phyloP scores from a whole-genome alignment of 163 green algal genomes.

The Prototheca cutis region DNA sequence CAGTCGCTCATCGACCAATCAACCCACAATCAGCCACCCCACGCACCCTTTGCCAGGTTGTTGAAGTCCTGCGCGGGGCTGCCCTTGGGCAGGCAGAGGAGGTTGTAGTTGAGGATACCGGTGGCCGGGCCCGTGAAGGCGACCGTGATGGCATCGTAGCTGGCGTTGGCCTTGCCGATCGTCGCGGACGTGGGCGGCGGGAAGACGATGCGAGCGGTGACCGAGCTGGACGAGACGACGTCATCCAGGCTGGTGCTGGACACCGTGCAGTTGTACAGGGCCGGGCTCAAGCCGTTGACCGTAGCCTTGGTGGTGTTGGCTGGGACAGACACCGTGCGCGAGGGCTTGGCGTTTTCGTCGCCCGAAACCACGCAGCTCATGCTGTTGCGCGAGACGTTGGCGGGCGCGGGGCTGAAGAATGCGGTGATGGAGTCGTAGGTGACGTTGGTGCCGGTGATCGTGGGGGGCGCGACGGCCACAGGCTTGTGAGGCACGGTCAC shows the following conservation, averaged over 20 bases:
- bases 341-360: neutral
- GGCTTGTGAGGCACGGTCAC: neutral
- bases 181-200: neutral
- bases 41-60: neutral
- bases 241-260: neutral
- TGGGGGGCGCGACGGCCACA: neutral
- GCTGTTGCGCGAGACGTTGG: neutral
- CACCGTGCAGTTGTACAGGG: slow-evolving; percentile 11
- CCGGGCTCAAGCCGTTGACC: slow-evolving; percentile 8
- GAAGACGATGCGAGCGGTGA: neutral
- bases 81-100: slow-evolving; percentile 1
- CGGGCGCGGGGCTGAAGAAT: neutral
- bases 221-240: no score
- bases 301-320: slow-evolving; percentile 2
- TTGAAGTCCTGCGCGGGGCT: neutral
- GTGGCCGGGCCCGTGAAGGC: neutral
- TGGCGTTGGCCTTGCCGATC: neutral
- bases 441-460: neutral
- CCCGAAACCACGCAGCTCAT: neutral
- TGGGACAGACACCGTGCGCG: neutral
- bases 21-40: neutral
- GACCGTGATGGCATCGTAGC: slow-evolving; percentile 2
- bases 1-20: no score
- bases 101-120: neutral
- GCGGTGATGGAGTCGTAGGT: neutral